Evolutionary conservation across 2,329 filamentous ascomycete species (phyloP), one percentile per base, ranked within the genome.

Genomic region (Juglanconis sp.): DNA sequence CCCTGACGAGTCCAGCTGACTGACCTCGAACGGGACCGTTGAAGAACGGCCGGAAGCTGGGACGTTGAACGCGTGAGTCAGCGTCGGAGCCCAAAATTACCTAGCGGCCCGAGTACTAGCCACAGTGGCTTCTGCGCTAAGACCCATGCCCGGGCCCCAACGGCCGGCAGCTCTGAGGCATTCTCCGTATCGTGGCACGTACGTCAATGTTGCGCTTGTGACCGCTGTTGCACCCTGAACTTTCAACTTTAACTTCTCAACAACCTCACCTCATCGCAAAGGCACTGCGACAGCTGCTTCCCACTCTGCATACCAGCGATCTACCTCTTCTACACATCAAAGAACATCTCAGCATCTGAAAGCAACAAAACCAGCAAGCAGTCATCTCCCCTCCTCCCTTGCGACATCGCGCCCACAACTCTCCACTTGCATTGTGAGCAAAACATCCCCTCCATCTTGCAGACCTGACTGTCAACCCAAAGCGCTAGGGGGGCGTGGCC

Each of bases 201-300:
- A 56, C 53, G 53, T 56, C 53, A 56, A 56, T 24, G 40, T 42
- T 55, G 40, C 32, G 36, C 53, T 17, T 56, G 53, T 56, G 53
- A 56, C 53, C 42, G 53, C 53, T 36, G 42, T 56, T 48, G 42
- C 44, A 48, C 34, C 42, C 44, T 48, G 6, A 17, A 47, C 17
- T 31, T 56, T 48, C 53, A 48, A 36, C 32, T 24, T 36, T 34
- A 48, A 48, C 38, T 42, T 42, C 38, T 11, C 53, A 36, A 56
- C 53, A 30, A 36, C 53, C 38, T 34, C 24, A 15, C 5, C 32
- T 35, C 36, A 38, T 48, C 53, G 30, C 44, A n/a, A n/a, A 8
- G 44, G 34, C n/a, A 48, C 44, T 40, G 44, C 34, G 34, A 38
- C 53, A n/a, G 3, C 24, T 56, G 44, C 11, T 31, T 10, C 24